Base-by-base conservation (phyloP, 129 eudicot species). In the Chrysanthemum makinoi region DNA sequence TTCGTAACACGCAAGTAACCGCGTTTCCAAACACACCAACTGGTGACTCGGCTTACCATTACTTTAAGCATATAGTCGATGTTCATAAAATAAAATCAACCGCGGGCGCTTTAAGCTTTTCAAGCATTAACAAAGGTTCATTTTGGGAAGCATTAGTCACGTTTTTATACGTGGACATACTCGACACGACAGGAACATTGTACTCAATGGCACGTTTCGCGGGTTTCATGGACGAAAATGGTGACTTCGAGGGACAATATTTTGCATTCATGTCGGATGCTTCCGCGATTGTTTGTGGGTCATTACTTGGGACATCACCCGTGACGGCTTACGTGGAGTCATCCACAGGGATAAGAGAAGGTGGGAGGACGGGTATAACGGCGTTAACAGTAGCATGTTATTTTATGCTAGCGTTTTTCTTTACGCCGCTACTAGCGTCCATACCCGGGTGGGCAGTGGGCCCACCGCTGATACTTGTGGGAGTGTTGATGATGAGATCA, bases 391-490 rank as follows among this genome's bases (percentile, higher is more conserved):
- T 78, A 70, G 96, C 92, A 7, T 85, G 66, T 20, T 93, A 93
- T 51, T 93, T 93, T 19, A 35, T 89, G 84, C 62, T 89, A 77
- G 86, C 98, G 11, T 83, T 93, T 3, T 93, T 93, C 80, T 83
- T 93, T 46, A 93, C 96, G 76, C 98, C 96, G 35, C 30, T 93
- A 58, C 62, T 93, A 80, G 98, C 98, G 16, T 89, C 98, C 7
- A 93, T 93, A 10, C 98, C 98, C 52, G 77, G 92, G 12, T 93
- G 98, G 98, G 98, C 98, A 67, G 98, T 93, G 70, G 98, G 96
- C 48, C 95, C 98, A 59, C 92, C 98, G 71, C 49, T 92, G 77
- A 75, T 92, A 8, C 53, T 92, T 71, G 98, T 92, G 49, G 98
- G 98, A 46, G 98, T 89, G 62, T 33, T 92, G 86, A 92, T 92